Evolutionary conservation across 805 yeast genomes (phyloP), one percentile per base, ranked within the genome.

Genomic region (Saccharomycopsis sp.): DNA sequence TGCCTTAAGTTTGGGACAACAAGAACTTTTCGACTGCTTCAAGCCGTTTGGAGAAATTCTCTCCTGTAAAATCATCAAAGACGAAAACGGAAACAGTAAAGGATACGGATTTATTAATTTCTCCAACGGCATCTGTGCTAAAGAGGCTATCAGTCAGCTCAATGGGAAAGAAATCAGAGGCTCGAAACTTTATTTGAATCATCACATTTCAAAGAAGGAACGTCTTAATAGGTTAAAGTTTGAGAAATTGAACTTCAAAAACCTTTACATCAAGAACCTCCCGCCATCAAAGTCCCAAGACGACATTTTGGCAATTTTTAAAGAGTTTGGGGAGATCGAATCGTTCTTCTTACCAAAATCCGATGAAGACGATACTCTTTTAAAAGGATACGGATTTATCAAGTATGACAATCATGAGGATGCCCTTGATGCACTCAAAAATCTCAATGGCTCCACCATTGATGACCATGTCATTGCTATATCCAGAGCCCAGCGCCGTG

Each of bases 31-130:
- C 29, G 69, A 72, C 9, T 64, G 76, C 1, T 77, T 78, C 64
- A 64, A 65, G 52, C 67, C 68, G 12, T 78, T 66, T 64, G 83
- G 83, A 19, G 72, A 73, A 1, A 68, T 78, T 7, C 60, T 73
- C 8, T 72, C 80, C 2, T 73, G 82, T 60, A 81, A 81, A 62
- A 70, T 81, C 15, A 77, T 81, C 5, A 68, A 71, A 56, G 79
- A 80, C 62, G 79, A 77, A 15, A 72, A 64, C 59, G 81, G 82
- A 12, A 66, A 66, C 23, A 73, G 78, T 29, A 74, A 72, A 63
- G 82, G 84, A 23, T 83, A 78, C 68, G 94, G 93, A 7, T 87
- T 87, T 70, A 79, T 88, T 17, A 85, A 87, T 62, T 87, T 78
- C 67, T 73, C 78, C 55, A 72, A 75, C 58, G 79, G 81, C 53